Evolutionary conservation across 2,329 filamentous ascomycete genomes (phyloP).

Genomic region (Aschersonia sp.): DNA sequence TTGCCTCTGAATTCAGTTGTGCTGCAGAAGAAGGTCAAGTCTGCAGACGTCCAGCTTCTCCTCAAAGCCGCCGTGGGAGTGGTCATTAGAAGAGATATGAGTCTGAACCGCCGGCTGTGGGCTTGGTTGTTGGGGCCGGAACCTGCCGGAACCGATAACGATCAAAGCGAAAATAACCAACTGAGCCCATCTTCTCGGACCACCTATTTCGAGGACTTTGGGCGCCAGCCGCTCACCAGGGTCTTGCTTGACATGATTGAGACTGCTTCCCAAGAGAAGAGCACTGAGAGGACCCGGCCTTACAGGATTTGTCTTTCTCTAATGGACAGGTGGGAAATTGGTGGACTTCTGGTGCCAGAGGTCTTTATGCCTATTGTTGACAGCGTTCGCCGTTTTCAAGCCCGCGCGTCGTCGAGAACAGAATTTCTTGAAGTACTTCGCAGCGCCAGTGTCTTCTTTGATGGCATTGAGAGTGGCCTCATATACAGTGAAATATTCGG

Average conservation of each 20-base stretch:
- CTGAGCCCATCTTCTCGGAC: slow-evolving; percentile 43
- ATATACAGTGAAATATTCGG: slow-evolving; percentile 77
- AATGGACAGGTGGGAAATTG: slow-evolving; percentile 98
- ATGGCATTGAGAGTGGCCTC: slow-evolving; percentile 85
- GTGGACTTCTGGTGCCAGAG: slow-evolving; percentile 73
- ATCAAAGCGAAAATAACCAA: slow-evolving; percentile 29
- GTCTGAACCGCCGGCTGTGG: slow-evolving; percentile 88
- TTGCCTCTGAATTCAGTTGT: slow-evolving; percentile 73
- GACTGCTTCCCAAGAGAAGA: slow-evolving; percentile 12
- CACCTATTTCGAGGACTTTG: slow-evolving; percentile 72
- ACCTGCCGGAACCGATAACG: slow-evolving; percentile 31
- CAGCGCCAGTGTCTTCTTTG: slow-evolving; percentile 92
- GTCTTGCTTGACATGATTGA: slow-evolving; percentile 69
- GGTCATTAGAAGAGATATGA: slow-evolving; percentile 87
- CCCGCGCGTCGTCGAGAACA: slow-evolving; percentile 44
- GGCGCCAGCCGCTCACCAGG: slow-evolving; percentile 57
- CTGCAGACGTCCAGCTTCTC: slow-evolving; percentile 66
- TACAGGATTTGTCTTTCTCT: slow-evolving; percentile 87
- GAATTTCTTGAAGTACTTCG: slow-evolving; percentile 78
- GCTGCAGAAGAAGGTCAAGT: slow-evolving; percentile 59
- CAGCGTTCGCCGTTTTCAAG: slow-evolving; percentile 64
- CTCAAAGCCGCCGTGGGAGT: slow-evolving; percentile 76
- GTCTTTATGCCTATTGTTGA: slow-evolving; percentile 78
- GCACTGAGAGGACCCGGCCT: slow-evolving; percentile 59
- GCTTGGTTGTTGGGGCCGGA: slow-evolving; percentile 85